These are phyloP conservation scores for Xylariaceae sp. DNA, from an alignment of 2,329 filamentous ascomycete genomes.

Conservation along the genomic window DNA sequence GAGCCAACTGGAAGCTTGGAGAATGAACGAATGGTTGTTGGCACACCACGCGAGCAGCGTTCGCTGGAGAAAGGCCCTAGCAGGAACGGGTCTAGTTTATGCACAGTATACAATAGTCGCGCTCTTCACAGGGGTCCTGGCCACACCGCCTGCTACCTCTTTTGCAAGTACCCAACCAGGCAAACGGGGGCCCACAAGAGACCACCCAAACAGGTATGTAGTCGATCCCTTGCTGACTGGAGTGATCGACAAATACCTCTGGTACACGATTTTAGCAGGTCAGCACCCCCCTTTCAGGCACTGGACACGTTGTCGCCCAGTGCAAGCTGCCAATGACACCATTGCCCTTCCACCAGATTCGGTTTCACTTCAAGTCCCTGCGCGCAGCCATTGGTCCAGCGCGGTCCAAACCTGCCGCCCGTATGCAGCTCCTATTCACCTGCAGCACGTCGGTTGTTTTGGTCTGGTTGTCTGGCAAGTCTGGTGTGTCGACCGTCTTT, in stretches of 20 bases:
- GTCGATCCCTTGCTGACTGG: conserved; percentile 9
- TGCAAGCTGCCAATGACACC: conserved; percentile 7
- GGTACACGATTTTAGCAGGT: conserved; percentile 23
- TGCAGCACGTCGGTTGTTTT: conserved; percentile 29
- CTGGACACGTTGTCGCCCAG: conserved; percentile 28
- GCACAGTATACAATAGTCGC: conserved; percentile 28
- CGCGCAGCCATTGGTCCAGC: conserved; percentile 25
- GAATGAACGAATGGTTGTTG: conserved; percentile 17
- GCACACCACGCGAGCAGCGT: conserved; percentile 19
- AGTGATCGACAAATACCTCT: conserved; percentile 21
- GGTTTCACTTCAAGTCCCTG: conserved; percentile 33
- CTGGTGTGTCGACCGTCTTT: conserved; percentile 8
- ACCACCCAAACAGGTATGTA: conserved; percentile 20
- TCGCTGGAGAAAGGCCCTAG: conserved; percentile 7
- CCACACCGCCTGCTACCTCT: conserved; percentile 29
- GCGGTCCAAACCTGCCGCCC: conserved; percentile 1
- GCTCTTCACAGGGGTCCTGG: conserved; percentile 18
- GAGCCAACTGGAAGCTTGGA: conserved; percentile 21
- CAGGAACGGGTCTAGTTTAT: conserved; percentile 19
- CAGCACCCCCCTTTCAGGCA: conserved; percentile 16
- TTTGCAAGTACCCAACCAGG: conserved; percentile 18
- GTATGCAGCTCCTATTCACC: conserved; percentile 38
- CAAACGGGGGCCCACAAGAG: conserved; percentile 13
- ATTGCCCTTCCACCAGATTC: conserved; percentile 27
- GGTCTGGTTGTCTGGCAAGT: conserved; percentile 13